Evolutionary conservation across 495 filamentous ascomycete species (phyloP), one percentile per base, ranked within the genome.

Genomic region (Aspergillus carlsbadensis): DNA sequence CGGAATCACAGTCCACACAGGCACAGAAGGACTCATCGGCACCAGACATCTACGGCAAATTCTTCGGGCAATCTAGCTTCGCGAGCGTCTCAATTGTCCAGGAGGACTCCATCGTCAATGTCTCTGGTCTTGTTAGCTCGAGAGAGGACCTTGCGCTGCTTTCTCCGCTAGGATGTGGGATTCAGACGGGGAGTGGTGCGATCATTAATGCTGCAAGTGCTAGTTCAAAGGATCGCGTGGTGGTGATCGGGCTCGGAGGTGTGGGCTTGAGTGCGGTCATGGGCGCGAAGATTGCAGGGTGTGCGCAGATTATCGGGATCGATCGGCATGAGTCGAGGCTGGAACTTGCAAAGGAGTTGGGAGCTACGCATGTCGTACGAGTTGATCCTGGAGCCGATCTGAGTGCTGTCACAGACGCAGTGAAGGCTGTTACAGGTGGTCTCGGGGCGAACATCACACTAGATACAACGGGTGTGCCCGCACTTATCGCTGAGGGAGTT

Each of bases 61-160:
- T 72, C 59, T 76, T 76, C 48, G 71, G 73, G 2, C 71, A 76
- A 43, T 68, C 62, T 10, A 72, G 68, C 13, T 75, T 75, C 21
- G 61, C 73, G 4, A 52, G 64, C 7, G 62, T 62, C 41, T 63
- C 71, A 2, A 64, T 76, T 13, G 70, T 62, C 5, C 57, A 33
- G 11, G 60, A 59, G 31, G 33, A 42, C 10, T 54, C 44, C 5
- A 55, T 68, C 1, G 63, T 77, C 18, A 69, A 64, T 41, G 71
- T 73, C 0, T 17, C 59, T 0, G 18, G 35, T 2, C 13, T 58
- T 35, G 52, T 64, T 8, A n/a, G 61, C 8, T 58, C 13, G 0
- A 52, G 41, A 0, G 66, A 70, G 0, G 66, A 77, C n/a, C 54
- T 78, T 8, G 59, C 56, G 24, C 33, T 77, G 1, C 63, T 68